Percentiles rank a stretch among this genome's conserved stretches.
phyloP scores from a whole-genome alignment of 1,284 basidiomycete genomes.

The Cryptococcus depauperatus region DNA sequence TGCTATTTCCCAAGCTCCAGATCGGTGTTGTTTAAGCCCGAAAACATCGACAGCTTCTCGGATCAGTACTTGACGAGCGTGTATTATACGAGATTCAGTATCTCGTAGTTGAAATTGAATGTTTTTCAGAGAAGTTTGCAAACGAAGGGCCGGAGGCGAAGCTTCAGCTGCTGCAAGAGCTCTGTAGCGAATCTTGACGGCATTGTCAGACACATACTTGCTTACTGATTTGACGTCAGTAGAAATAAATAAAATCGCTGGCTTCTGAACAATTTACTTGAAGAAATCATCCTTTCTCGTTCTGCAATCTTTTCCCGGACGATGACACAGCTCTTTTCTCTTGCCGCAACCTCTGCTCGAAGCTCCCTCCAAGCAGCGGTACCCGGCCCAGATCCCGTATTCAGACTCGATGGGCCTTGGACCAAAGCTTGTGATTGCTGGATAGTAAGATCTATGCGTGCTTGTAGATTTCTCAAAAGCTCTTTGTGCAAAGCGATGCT shows the following conservation, averaged over 20 bases:
- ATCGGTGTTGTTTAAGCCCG: conserved; percentile 18
- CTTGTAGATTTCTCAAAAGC: conserved; percentile 7
- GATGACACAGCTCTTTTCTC: conserved; percentile 16
- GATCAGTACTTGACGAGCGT: conserved; percentile 33
- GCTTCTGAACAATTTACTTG: too few relatives aligned
- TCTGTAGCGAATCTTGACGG: background rate
- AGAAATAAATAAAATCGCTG: too few relatives aligned
- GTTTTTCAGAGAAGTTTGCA: conserved; percentile 1
- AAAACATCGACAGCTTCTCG: conserved; percentile 35
- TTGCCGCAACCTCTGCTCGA: conserved; percentile 24
- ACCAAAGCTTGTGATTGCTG: conserved; percentile 12
- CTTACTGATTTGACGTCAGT: background rate
- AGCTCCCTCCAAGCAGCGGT: conserved; percentile 25
- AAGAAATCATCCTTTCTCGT: conserved; percentile 7
- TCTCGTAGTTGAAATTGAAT: conserved; percentile 16
- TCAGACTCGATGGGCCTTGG: background rate
- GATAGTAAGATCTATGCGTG: conserved; percentile 9
- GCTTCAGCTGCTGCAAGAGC: background rate
- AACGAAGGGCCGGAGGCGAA: background rate
- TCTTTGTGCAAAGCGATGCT: conserved; percentile 16
- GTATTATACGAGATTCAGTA: conserved; percentile 22
- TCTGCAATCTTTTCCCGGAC: conserved; percentile 12
- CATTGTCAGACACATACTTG: background rate
- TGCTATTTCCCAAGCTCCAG: conserved; percentile 33
- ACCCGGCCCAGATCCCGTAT: background rate